These are phyloP conservation scores for Melanomma pulvis-pyrius DNA, from an alignment of 495 filamentous ascomycete species.

Conservation along the genomic window DNA sequence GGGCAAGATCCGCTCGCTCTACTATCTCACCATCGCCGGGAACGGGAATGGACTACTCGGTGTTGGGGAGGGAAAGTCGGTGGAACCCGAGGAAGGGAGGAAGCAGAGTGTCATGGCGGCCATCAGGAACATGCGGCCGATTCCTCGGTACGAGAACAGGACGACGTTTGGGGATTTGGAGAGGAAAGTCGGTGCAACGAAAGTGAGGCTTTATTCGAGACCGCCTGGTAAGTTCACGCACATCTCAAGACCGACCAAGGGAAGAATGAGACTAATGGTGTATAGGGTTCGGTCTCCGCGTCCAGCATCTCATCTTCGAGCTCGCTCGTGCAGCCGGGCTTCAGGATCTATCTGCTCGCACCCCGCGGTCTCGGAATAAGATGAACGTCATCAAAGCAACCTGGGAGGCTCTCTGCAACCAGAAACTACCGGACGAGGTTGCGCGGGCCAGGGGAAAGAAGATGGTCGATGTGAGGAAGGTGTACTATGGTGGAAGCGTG, in stretches of 20 bases:
- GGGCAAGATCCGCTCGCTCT: constrained; percentile 79
- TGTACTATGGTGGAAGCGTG: constrained; percentile 87
- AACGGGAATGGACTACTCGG: constrained; percentile 84
- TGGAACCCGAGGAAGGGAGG: constrained; percentile 65
- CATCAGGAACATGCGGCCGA: constrained; percentile 82
- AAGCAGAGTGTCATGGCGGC: constrained; percentile 72
- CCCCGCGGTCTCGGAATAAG: constrained; percentile 79
- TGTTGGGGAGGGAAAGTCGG: constrained; percentile 84
- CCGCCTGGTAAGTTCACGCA: constrained; percentile 72
- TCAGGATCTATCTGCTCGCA: constrained; percentile 77
- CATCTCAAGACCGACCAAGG: background rate
- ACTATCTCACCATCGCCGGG: constrained; percentile 75
- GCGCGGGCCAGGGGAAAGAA: constrained; percentile 87
- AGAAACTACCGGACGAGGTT: constrained; percentile 84
- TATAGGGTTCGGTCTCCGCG: constrained; percentile 86
- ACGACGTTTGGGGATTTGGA: constrained; percentile 87
- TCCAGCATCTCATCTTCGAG: constrained; percentile 88
- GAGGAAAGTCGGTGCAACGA: constrained; percentile 81
- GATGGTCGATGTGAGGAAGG: constrained; percentile 91
- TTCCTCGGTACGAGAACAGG: constrained; percentile 83
- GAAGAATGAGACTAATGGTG: background rate
- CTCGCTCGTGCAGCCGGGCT: constrained; percentile 85
- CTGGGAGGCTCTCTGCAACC: constrained; percentile 76
- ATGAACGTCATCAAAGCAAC: constrained; percentile 97
- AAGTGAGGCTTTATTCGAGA: constrained; percentile 75